Conservation (phyloP, 345 rosid species). For the Noccaea caerulescens region DNA sequence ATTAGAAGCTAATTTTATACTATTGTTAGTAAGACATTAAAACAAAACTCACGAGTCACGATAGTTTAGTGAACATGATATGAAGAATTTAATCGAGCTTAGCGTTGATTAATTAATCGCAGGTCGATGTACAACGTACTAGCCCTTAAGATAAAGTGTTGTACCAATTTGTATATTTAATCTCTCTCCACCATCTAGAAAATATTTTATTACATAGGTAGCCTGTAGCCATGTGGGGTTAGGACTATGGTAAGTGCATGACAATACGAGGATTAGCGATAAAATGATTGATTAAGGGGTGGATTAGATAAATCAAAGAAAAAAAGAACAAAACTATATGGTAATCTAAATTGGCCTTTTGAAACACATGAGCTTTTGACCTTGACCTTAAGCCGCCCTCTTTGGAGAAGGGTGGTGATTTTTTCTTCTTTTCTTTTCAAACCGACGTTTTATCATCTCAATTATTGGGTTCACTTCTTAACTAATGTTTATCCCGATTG, state of each 20-base stretch:
- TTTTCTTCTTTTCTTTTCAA: neutral
- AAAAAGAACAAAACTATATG: conserved; percentile 1
- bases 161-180: conserved; percentile 34
- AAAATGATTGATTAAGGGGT: conserved; percentile 42
- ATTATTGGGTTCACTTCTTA: conserved; percentile 37
- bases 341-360: conserved; percentile 36
- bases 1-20: neutral
- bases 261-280: conserved; percentile 41
- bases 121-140: conserved; percentile 24
- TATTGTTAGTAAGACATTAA: neutral
- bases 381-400: conserved; percentile 46
- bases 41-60: neutral
- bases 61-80: conserved; percentile 15
- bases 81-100: conserved; percentile 23
- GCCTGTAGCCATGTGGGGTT: conserved; percentile 45
- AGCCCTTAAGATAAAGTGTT: conserved; percentile 14
- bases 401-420: conserved; percentile 19
- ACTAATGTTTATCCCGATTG: conserved; percentile 6
- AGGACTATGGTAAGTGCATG: conserved; percentile 31
- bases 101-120: neutral
- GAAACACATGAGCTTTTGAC: conserved; percentile 41
- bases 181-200: conserved; percentile 16
- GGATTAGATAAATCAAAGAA: conserved; percentile 29
- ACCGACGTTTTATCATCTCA: conserved; percentile 41
- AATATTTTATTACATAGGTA: conserved; percentile 38